Conservation (phyloP, 2,329 filamentous ascomycete genomes). For the Ascochyta fabae region DNA sequence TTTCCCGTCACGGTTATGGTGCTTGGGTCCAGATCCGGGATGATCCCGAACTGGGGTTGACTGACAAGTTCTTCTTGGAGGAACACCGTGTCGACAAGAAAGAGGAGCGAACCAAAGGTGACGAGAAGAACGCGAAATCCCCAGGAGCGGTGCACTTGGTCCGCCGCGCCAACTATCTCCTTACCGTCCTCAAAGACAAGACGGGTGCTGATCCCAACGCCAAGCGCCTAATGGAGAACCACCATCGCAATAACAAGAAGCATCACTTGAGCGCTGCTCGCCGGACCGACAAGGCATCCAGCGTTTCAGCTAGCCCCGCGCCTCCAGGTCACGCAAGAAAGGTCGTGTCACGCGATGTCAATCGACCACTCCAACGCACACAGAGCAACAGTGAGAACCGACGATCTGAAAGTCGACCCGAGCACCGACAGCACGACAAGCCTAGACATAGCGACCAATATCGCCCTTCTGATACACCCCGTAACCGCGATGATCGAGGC, state of each 20-base stretch:
- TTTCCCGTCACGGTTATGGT: slow-evolving; percentile 91
- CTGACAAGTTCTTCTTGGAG: slow-evolving; percentile 93
- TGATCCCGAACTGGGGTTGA: slow-evolving; percentile 82
- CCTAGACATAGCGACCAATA: slow-evolving; percentile 47
- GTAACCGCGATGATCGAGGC: slow-evolving; percentile 41
- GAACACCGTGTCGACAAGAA: slow-evolving; percentile 99
- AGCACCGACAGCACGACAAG: slow-evolving; percentile 42
- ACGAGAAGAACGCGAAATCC: slow-evolving; percentile 77
- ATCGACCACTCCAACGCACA: slow-evolving; percentile 45
- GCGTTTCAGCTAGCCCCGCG: slow-evolving; percentile 74
- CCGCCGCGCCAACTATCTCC: slow-evolving; percentile 89
- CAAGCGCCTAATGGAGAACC: slow-evolving; percentile 84
- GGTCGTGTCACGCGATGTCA: slow-evolving; percentile 43
- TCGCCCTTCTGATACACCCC: slow-evolving; percentile 36
- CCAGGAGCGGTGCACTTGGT: slow-evolving; percentile 98
- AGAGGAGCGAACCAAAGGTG: slow-evolving; percentile 81
- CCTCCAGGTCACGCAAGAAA: slow-evolving; percentile 55
- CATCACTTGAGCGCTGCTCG: slow-evolving; percentile 63
- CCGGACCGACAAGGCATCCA: slow-evolving; percentile 61
- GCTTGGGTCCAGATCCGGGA: slow-evolving; percentile 95
- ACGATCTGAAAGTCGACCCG: slow-evolving; percentile 40
- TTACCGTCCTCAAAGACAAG: slow-evolving; percentile 93
- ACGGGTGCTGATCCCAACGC: slow-evolving; percentile 73
- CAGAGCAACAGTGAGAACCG: slow-evolving; percentile 48
- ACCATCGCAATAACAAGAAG: slow-evolving; percentile 94